Conservation (phyloP, 331 rosid species). For the Quercus lobata region DNA sequence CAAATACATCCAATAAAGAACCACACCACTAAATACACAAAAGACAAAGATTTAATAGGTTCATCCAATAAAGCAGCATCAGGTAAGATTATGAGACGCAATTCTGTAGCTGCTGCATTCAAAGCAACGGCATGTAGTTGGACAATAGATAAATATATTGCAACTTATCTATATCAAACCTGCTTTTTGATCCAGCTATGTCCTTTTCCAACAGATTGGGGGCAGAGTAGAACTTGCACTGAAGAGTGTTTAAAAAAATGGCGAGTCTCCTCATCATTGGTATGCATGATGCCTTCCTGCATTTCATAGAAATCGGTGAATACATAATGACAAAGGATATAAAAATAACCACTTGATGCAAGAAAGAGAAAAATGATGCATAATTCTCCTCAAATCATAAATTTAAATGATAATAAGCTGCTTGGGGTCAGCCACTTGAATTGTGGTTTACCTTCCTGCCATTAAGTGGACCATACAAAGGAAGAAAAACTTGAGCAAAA, state of each 20-base stretch:
- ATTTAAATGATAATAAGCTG: conserved; percentile 1
- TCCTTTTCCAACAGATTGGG: conserved; percentile 72
- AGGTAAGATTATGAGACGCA: background rate
- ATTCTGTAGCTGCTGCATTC: background rate
- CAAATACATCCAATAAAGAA: background rate
- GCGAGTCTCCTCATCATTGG: conserved; percentile 78
- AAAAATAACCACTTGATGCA: background rate
- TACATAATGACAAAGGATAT: background rate
- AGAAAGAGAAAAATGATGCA: conserved; percentile 3
- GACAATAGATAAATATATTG: background rate
- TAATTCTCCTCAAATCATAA: background rate
- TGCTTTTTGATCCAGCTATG: conserved; percentile 60
- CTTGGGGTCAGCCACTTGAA: background rate
- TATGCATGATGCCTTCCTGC: conserved; percentile 70
- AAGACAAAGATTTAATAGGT: background rate
- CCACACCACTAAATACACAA: background rate
- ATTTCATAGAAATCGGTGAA: conserved; percentile 16
- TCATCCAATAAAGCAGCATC: background rate
- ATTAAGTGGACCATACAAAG: background rate
- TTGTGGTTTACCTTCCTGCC: conserved; percentile 5
- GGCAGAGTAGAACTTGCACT: conserved; percentile 72
- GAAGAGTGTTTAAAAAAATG: conserved; percentile 82
- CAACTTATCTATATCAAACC: conserved; percentile 31
- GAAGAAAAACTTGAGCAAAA: background rate
- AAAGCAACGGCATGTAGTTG: background rate